A percentile compares a stretch with the other conserved stretches of the same genome.
Conservation (phyloP, 2,329 filamentous ascomycete species). For the Fusarium sp. region DNA sequence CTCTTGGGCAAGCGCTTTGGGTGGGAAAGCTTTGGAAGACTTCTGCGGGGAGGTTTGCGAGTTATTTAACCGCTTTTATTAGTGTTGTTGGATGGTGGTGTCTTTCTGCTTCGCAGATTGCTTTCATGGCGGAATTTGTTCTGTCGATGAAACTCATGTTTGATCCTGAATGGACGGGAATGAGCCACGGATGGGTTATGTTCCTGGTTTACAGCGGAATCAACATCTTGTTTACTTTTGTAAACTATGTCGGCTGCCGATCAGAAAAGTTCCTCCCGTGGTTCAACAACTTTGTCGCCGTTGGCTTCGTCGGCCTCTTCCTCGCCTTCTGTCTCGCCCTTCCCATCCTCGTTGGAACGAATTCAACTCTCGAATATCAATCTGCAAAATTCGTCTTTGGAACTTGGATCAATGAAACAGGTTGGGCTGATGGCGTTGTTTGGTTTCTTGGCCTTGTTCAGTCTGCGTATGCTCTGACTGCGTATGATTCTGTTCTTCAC, state of each 20-base stretch:
- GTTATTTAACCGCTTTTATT: conserved; percentile 70
- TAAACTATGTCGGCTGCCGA: conserved; percentile 66
- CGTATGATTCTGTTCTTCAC: conserved; percentile 70
- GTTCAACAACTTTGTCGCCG: conserved; percentile 68
- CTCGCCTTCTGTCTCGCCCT: conserved; percentile 63
- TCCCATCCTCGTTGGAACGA: conserved; percentile 63
- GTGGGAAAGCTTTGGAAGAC: conserved; percentile 53
- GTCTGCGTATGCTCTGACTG: conserved; percentile 62
- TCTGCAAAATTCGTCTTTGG: conserved; percentile 65
- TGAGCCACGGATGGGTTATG: conserved; percentile 61
- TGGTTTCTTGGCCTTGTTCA: conserved; percentile 70
- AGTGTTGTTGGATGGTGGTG: conserved; percentile 72
- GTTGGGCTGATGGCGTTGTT: conserved; percentile 65
- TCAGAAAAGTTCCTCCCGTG: conserved; percentile 55
- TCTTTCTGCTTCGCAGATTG: conserved; percentile 65
- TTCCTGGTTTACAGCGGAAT: conserved; percentile 68
- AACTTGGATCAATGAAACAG: conserved; percentile 57
- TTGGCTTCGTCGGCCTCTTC: conserved; percentile 65
- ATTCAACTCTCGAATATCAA: conserved; percentile 59
- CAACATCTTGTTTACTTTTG: conserved; percentile 60
- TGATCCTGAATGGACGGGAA: conserved; percentile 59
- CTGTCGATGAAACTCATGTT: conserved; percentile 68
- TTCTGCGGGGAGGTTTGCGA: conserved; percentile 60
- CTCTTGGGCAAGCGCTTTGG: conserved; percentile 70
- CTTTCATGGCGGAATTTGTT: conserved; percentile 68